Base-by-base conservation (phyloP, 2,329 filamentous ascomycete genomes). In the Aspergillus awamori region DNA sequence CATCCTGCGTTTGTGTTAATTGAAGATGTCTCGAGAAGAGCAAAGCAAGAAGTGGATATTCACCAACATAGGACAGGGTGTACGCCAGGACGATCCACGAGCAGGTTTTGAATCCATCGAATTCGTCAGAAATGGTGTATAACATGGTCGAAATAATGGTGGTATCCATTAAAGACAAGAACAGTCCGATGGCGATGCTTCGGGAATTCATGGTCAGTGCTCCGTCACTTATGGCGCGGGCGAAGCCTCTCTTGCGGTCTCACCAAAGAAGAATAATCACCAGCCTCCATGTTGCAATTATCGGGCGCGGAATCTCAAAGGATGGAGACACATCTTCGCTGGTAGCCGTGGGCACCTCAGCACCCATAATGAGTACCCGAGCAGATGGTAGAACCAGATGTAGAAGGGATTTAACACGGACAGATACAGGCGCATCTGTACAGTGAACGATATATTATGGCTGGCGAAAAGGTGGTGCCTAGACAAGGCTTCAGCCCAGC, bases 91-190 rank as follows among this genome's bases (percentile, higher is more conserved):
- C 51, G 3, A 60, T 55, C 58, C 58, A 60, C 6, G 58, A 55
- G 15, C 17, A 60, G 1, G 7, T 20, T 39, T 48, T 28, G 22
- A 60, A 60, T 17, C 52, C 58, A 20, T 43, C 51, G 22, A 60
- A 60, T 30, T 60, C 58, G 28, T 60, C 58, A 24, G 58, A 60
- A 13, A 60, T 60, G 4, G 58, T 56, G 52, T 60, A 60, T 26
- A 60, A 52, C 51, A 55, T 60, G 26, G 58, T 60, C 43, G 52
- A 60, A 26, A 60, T 33, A 15, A 60, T 60, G 20, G 58, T 60
- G 22, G 38, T 57, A 53, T 53, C 53, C 58, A 57, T 57, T 17
- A 53, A 41, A 6, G 58, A 53, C 43, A 60, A 41, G 28, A 41
- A 57, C 33, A 57, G 53, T 13, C 53, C 58, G 45, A 60, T 56